Conservation (phyloP, 148 eudicot species). For the Euryodendron excelsum region DNA sequence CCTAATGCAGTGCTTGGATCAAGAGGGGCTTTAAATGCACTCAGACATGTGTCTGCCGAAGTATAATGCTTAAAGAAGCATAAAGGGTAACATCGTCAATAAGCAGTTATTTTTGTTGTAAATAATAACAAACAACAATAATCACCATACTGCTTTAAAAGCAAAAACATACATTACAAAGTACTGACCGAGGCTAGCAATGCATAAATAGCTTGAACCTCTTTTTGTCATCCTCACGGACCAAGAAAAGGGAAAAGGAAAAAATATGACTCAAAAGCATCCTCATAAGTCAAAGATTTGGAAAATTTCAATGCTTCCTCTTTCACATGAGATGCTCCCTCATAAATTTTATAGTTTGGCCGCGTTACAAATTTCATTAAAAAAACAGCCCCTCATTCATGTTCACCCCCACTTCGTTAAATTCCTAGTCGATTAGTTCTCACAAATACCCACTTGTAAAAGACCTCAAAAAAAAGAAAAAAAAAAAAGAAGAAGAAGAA, state of each 20-base stretch:
- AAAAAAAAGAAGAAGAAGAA: too few relatives aligned
- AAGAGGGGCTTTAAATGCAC: conserved; percentile 96
- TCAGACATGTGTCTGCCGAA: conserved; percentile 71
- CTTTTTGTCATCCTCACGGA: background rate
- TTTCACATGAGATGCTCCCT: background rate
- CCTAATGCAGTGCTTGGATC: conserved; percentile 97
- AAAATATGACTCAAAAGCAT: background rate
- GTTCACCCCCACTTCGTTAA: background rate
- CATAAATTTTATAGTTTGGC: background rate
- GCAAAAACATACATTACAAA: background rate
- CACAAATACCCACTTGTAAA: too few relatives aligned
- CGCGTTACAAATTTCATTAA: background rate
- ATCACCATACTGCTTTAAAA: background rate
- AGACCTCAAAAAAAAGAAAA: too few relatives aligned
- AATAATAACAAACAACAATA: background rate
- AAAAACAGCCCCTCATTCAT: background rate
- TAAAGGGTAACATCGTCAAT: background rate
- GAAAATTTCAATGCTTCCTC: conserved; percentile 1
- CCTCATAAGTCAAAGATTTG: background rate
- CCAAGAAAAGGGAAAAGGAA: background rate
- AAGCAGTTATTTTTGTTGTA: conserved; percentile 9
- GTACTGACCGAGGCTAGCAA: background rate
- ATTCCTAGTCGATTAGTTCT: too few relatives aligned
- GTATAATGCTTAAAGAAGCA: conserved; percentile 63
- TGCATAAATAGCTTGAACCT: background rate